Evolutionary conservation across 2,329 filamentous ascomycete genomes (phyloP), one percentile per base, ranked within the genome.

Genomic region (Triangularia setosa): DNA sequence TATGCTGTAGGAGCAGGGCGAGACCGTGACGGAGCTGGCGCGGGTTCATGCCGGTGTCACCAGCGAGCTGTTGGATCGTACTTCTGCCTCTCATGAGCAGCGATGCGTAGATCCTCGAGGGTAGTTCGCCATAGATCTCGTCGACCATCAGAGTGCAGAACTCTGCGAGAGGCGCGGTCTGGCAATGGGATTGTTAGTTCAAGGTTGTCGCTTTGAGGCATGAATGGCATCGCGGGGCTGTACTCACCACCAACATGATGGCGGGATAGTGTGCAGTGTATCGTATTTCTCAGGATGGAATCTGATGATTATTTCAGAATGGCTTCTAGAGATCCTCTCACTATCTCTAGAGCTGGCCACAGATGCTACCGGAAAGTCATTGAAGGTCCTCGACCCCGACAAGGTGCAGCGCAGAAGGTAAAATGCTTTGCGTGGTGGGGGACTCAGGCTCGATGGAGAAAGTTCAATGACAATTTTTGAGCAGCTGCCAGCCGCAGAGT

Each of bases 141-240:
- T 93, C 88, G 68, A 98, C 89, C 68, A 97, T 85, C 75, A 96
- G 87, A 80, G 89, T 86, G 82, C 92, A 97, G 74, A 98, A 91
- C 85, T 97, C 92, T 73, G 90, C 87, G 70, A 90, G 84, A 76
- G 90, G 86, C 81, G 92, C 87, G 66, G 86, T 87, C 87, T 89
- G 68, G 23, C 24, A 58, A 33, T 35, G 3, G n/a, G 4, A 23
- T 64, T 28, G 70, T 78, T 65, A 77, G 74, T 35, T 33, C 14
- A n/a, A 40, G 7, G 28, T 18, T 27, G 52, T 27, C 25, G 4
- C 52, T 24, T 55, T n/a, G 52, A 24, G 52, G 52, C 7, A n/a
- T 25, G 52, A 28, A 55, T 55, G 52, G 12, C 52, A 27, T 25
- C 52, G 52, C 24, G 25, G 44, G 40, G 56, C 21, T 57, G 18